Evolutionary conservation across 2,329 filamentous ascomycete genomes (phyloP), one percentile per base, ranked within the genome.

Genomic region (Corniculantispora saksenae): DNA sequence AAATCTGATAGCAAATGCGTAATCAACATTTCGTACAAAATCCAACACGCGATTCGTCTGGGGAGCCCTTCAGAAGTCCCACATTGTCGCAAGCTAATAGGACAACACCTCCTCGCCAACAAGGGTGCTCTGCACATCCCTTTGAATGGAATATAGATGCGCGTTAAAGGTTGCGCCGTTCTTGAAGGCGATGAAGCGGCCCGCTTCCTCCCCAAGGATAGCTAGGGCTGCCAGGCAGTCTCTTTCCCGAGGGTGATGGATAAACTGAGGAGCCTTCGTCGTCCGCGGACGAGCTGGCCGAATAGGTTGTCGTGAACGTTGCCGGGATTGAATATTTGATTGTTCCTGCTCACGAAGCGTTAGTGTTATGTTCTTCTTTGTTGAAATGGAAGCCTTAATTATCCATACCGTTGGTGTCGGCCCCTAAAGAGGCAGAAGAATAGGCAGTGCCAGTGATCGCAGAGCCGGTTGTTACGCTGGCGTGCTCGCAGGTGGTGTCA

Each of bases 161-260:
- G 38, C 21, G 43, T 64, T 23, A 64, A 43, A 51, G 45, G 23
- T n/a, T 48, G 48, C 72, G 69, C 61, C 10, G 10, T 10, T 75
- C 74, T 35, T 73, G 72, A 58, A 78, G 75, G 6, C 76, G 75
- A 66, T 79, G 76, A 40, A 75, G 64, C 1, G 76, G 76, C 45
- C 72, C 76, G 66, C 73, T 70, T 35, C 73, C 75, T 13, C 75
- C 77, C 77, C 77, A 79, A 1, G 77, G 77, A 29, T 71, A 78
- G 64, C 76, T 74, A 19, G 74, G 70, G 35, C 75, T 74, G 2
- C 70, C 68, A 7, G 76, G 73, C 38, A 76, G 64, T 10, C 66
- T 64, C 43, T 59, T 67, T 47, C 61, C 68, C 2, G 70, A 72
- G 43, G 71, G 69, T 17, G 64, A 61, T 32, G 72, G 69, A 57